Evolutionary conservation across 129 eudicot genomes (phyloP).

Genomic region (Helianthus annuus): HanXRQr2.0-SUNRISE NC_035444.2:104314409-104314908

Average conservation of each 20-base stretch:
- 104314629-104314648: slow-evolving; percentile 92
- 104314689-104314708: slow-evolving; percentile 58
- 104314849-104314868: no score
- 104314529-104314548: background rate
- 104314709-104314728: slow-evolving; percentile 97
- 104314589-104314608: slow-evolving; percentile 72
- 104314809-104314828: no score
- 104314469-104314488: background rate
- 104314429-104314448: no score
- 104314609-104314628: slow-evolving; percentile 60
- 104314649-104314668: slow-evolving; percentile 90
- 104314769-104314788: background rate
- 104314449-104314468: slow-evolving; percentile 1
- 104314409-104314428: no score
- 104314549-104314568: no score
- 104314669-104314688: slow-evolving; percentile 69
- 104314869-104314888: no score
- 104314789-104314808: background rate
- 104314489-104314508: background rate
- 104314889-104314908: no score
- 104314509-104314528: background rate
- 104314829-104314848: no score
- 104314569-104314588: slow-evolving; percentile 78
- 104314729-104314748: slow-evolving; percentile 77
- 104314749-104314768: slow-evolving; percentile 61